Base-by-base conservation (phyloP, 345 rosid genomes). In the Kandelia obovata region DNA sequence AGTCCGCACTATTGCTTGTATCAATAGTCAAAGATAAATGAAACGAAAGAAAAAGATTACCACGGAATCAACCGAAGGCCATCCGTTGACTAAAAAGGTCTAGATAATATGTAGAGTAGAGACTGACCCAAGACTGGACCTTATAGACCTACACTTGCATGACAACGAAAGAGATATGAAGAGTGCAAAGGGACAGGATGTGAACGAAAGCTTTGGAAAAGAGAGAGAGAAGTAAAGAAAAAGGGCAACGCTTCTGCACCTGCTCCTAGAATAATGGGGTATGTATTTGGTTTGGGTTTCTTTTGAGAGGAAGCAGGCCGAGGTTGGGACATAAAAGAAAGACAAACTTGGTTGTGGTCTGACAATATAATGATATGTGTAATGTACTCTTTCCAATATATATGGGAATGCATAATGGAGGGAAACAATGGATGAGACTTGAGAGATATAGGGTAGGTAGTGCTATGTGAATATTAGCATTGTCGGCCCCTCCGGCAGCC, bases 221-320 rank as follows among this genome's bases (percentile, higher is more conserved):
- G 9, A 39, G 10, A 10, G 15, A 43, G 16, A 43, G 17, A 43
- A 43, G 23, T 51, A 61, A 67, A 35, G 52, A 32, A 71, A 60
- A 76, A 64, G 82, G 75, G 69, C 98, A 92, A 92, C 96, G 81
- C 95, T 90, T 90, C 91, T 73, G 85, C 71, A 69, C 92, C 89
- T 79, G 80, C 87, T 78, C 63, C 81, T 62, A 62, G 49, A 61
- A 69, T 64, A 64, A 47, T 39, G 61, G 16, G 27, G 58, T 43
- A 43, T 11, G 59, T 56, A 20, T 56, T 23, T 23, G 30, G 23
- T 35, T 61, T 53, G 63, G 71, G 64, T 71, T 74, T 60, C 43
- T 70, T 78, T 80, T 76, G 64, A 59, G 53, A 49, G 68, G 80
- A 82, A 81, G 81, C 87, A 80, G 89, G 89, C 86, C 85, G 94